Conservation (phyloP, 768 basidiomycete species). For the Leccinum obscurum region DNA sequence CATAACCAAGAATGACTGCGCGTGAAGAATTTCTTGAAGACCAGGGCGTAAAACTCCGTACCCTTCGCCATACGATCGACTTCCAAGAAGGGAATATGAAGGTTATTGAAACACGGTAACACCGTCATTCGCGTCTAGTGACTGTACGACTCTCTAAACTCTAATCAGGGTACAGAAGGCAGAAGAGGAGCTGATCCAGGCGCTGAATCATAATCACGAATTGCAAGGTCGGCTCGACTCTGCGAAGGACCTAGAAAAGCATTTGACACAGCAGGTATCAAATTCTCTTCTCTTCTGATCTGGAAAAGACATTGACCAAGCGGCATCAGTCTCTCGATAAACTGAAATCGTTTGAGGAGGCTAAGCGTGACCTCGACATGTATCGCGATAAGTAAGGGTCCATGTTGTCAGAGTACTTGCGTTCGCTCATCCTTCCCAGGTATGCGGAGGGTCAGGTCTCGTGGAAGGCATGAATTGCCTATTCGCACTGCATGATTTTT, state of each 20-base stretch:
- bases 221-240: conserved; percentile 30
- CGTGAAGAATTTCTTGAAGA: conserved; percentile 27
- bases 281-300: conserved; percentile 17
- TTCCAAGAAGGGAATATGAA: conserved; percentile 32
- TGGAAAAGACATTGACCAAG: conserved; percentile 19
- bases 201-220: conserved; percentile 25
- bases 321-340: conserved; percentile 24
- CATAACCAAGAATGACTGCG: conserved; percentile 23
- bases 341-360: conserved; percentile 16
- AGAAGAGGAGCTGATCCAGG: conserved; percentile 20
- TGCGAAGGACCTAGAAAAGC: conserved; percentile 24
- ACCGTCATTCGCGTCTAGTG: not conserved
- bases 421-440: conserved; percentile 13
- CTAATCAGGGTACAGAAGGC: conserved; percentile 19
- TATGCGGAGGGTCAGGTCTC: conserved; percentile 21
- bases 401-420: not conserved
- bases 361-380: conserved; percentile 20
- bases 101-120: conserved; percentile 29
- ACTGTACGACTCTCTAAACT: conserved; percentile 15
- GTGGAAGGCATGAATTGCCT: conserved; percentile 22
- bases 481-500: not conserved
- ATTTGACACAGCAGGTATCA: conserved; percentile 24
- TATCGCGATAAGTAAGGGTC: conserved; percentile 30
- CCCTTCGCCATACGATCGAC: conserved; percentile 31
- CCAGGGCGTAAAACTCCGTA: conserved; percentile 26